A percentile compares a stretch with the other conserved stretches of the same genome.
These are phyloP conservation scores for Tetradesmus obliquus DNA, from an alignment of 139 green algal species.

Conservation along the genomic window DNA sequence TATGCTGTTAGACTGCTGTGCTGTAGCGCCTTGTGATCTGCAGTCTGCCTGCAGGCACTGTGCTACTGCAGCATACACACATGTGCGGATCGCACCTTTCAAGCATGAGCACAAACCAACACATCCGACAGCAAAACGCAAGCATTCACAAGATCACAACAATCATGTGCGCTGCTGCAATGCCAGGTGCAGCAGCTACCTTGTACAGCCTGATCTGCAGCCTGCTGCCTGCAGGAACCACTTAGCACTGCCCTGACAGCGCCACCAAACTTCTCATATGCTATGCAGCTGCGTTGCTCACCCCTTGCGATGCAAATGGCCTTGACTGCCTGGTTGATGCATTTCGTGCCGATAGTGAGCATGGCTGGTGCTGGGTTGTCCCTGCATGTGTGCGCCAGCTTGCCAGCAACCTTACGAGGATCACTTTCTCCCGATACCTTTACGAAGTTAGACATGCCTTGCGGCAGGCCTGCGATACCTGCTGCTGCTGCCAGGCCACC, in stretches of 20 bases:
- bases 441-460: slow-evolving; percentile 31
- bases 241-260: neutral
- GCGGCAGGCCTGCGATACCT: neutral
- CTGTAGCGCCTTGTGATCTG: neutral
- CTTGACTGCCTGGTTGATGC: slow-evolving; percentile 72
- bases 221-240: neutral
- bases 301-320: slow-evolving; percentile 58
- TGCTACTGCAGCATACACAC: neutral
- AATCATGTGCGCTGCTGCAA: neutral
- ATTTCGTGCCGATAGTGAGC: slow-evolving; percentile 67
- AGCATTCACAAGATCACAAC: too few species aligned
- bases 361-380: slow-evolving; percentile 62
- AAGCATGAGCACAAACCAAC: too few species aligned
- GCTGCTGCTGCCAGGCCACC: neutral
- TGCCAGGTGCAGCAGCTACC: neutral
- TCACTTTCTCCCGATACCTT: slow-evolving; percentile 52
- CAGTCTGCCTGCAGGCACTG: neutral
- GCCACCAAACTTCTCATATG: neutral
- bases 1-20: neutral
- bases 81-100: neutral
- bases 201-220: neutral
- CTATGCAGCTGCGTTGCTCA: slow-evolving; percentile 4
- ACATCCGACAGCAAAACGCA: too few species aligned
- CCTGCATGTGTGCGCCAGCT: slow-evolving; percentile 61
- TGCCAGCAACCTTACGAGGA: slow-evolving; percentile 57